Evolutionary conservation across 257 asterid genomes (phyloP), one percentile per base, ranked within the genome.

Genomic region (Parsonsia alboflavescens): DNA sequence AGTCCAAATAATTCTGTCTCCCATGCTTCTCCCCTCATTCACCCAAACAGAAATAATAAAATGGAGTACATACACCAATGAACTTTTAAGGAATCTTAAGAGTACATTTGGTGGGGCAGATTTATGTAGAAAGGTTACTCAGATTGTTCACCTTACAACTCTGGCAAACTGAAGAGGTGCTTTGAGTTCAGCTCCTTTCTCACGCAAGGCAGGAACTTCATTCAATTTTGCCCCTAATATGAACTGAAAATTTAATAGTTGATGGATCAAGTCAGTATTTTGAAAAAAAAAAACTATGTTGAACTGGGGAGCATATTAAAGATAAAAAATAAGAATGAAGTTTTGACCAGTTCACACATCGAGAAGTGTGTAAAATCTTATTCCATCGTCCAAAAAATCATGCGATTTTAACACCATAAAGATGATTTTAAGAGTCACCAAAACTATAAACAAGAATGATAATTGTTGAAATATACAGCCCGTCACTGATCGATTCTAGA

Each of bases 201-300:
- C 86, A 74, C 83, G 79, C 82, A 83, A 56, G n/a, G 76, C 73
- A 72, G 80, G 84, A 59, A 83, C 84, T 69, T 85, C 87, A 50
- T 81, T 80, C 48, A 79, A 77, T 82, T 79, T 83, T 64, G 89
- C 89, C 71, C 89, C 89, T 70, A 78, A 83, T 22, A 85, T 76
- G 64, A 85, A 85, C 89, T 85, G 85, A 50, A 56, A 68, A 28
- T 22, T 53, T 28, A 9, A 68, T 15, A 22, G 65, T 58, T 45
- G 57, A 57, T 57, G 41, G n/a, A 68, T 41, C 30, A n/a, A 42
- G 46, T 26, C 7, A 22, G 48, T 16, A 75, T 3, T 16, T n/a
- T n/a, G n/a, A 33, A 33, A 33, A 10, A 26, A 73, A 19, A 26
- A 7, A 10, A 57, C 50, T n/a, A 22, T n/a, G 9, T 72, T 22